Evolutionary conservation across 164 flowering plant species (phyloP), one percentile per base, ranked within the genome.

Genomic region (Liriodendron chinense): DNA sequence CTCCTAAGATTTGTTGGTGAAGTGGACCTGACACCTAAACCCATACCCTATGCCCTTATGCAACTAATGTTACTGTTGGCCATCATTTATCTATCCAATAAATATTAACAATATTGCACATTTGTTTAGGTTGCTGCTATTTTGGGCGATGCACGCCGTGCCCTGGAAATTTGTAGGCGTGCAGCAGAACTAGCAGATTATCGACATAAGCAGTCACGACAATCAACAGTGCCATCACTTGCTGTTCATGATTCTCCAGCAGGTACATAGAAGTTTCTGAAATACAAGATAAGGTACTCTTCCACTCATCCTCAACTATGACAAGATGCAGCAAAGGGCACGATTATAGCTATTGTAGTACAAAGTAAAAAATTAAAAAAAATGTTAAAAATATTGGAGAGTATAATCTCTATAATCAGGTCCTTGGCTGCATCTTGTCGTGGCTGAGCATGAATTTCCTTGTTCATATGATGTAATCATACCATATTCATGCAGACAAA

Each of bases 71-170:
- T 48, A 7, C 53, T 49, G 7, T 49, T 49, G 53, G 7, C 10
- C 9, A 49, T 49, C 10, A 2, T 16, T 53, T 53, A 53, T 16
- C 59, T 53, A 12, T 53, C 16, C 21, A 8, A 47, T 69, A 72
- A 72, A 47, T 23, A 24, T 43, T 3, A 61, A 61, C 22, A 23
- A 26, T 56, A 56, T 77, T 72, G 23, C 1, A 48, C 68, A 21
- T 75, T 20, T 65, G 70, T 76, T 74, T 83, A 95, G 99, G 98
- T 96, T 22, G 99, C 99, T 68, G 99, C 99, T 69, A 86, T 96
- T 70, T 96, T 98, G 66, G 99, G 99, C 72, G 99, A 96, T 89
- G 97, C 98, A 72, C 95, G 97, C 48, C 94, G 99, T 82, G 97
- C 95, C 70, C 72, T 94, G 61, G 98, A 96, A 86, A 92, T 96